Conservation (phyloP, 1,284 basidiomycete species). For the Cutaneotrichosporon sp. region DNA sequence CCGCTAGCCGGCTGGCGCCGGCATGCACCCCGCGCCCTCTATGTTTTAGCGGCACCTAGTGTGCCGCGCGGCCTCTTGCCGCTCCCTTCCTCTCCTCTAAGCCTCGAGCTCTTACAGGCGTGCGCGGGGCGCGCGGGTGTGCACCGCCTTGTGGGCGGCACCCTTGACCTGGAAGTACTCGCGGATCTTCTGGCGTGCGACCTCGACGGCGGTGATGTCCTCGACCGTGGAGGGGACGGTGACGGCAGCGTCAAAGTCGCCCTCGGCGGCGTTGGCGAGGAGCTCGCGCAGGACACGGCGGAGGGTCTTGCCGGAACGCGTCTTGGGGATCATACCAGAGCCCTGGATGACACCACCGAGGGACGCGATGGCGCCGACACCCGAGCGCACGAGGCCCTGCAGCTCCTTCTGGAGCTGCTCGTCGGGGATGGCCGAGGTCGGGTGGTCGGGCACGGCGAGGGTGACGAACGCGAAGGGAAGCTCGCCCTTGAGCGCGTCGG, state of each 20-base stretch:
- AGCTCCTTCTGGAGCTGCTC: conserved; percentile 65
- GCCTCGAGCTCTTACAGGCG: background rate
- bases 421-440: conserved; percentile 60
- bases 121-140: conserved; percentile 13
- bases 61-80: too few relatives aligned
- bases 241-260: conserved; percentile 23
- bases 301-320: conserved; percentile 90
- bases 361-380: conserved; percentile 90
- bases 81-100: too few relatives aligned
- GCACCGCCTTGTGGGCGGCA: conserved; percentile 21
- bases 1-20: too few relatives aligned
- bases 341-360: conserved; percentile 83
- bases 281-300: conserved; percentile 67
- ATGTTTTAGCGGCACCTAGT: background rate
- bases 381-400: conserved; percentile 90
- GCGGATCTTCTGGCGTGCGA: conserved; percentile 24
- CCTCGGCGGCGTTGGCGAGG: conserved; percentile 26
- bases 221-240: conserved; percentile 25
- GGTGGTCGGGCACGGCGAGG: conserved; percentile 37
- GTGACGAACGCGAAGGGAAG: conserved; percentile 65
- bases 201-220: conserved; percentile 22
- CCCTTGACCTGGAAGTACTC: conserved; percentile 25
- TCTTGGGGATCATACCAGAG: conserved; percentile 80
- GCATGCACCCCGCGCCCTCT: too few relatives aligned
- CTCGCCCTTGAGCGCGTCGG: conserved; percentile 71